phyloP scores from a whole-genome alignment of 2,329 filamentous ascomycete species.

The Mariannaea elegans region DNA sequence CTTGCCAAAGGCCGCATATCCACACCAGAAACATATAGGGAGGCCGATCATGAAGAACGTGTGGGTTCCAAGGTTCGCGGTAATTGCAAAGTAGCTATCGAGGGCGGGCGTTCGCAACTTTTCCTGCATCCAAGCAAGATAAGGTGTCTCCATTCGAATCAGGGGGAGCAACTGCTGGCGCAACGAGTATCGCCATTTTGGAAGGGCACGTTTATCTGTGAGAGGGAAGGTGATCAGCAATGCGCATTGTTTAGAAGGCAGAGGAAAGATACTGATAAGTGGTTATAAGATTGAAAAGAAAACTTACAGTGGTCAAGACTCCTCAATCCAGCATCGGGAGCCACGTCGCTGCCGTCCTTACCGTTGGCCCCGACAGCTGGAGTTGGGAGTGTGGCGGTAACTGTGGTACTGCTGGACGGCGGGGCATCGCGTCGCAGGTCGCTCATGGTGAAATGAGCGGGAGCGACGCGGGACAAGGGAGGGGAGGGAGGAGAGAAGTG shows the following conservation, averaged over 20 bases:
- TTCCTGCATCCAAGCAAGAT: conserved; percentile 87
- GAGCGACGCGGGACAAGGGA: conserved; percentile 8
- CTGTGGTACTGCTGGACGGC: conserved; percentile 33
- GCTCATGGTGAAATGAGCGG: conserved; percentile 42
- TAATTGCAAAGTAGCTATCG: conserved; percentile 96
- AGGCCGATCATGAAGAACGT: conserved; percentile 98
- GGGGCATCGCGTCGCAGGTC: conserved; percentile 45
- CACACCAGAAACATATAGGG: conserved; percentile 97
- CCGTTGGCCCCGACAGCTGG: conserved; percentile 26
- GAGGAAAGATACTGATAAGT: not conserved
- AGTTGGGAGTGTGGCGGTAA: conserved; percentile 16
- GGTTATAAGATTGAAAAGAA: not conserved
- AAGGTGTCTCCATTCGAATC: conserved; percentile 93
- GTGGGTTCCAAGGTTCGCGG: conserved; percentile 95
- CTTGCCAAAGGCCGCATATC: conserved; percentile 83
- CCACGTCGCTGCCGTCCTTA: conserved; percentile 33
- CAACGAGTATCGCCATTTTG: conserved; percentile 86
- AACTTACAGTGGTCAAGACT: conserved; percentile 80
- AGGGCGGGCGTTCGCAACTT: conserved; percentile 82
- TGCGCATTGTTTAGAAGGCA: not conserved
- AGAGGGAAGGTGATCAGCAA: conserved; percentile 4
- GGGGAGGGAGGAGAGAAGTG: not conserved
- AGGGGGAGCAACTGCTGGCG: conserved; percentile 86
- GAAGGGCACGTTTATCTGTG: conserved; percentile 82
- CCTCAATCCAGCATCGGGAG: conserved; percentile 77